Percentiles rank a stretch among this genome's conserved stretches.
Conservation (phyloP, 2,329 filamentous ascomycete species). For the Ceratocystis albifundus region DNA sequence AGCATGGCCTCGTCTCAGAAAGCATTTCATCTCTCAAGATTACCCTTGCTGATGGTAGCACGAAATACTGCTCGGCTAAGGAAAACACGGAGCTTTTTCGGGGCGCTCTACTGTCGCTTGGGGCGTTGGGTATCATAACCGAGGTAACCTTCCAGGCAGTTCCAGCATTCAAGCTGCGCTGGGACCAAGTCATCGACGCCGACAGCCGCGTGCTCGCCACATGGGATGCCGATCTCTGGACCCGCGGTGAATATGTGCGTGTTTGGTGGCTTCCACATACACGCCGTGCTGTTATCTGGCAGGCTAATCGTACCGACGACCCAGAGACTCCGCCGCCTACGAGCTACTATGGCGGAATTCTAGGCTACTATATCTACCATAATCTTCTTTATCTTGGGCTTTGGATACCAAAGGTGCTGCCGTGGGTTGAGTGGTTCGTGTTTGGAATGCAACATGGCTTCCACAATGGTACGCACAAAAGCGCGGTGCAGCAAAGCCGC, state of each 20-base stretch:
- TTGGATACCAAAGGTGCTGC: slow-evolving; percentile 65
- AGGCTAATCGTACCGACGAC: slow-evolving; percentile 64
- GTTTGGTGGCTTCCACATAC: slow-evolving; percentile 98
- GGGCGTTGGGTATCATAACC: slow-evolving; percentile 79
- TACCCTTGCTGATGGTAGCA: slow-evolving; percentile 68
- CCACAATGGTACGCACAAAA: slow-evolving; percentile 51
- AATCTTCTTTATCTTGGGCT: slow-evolving; percentile 74
- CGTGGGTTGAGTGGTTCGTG: slow-evolving; percentile 89
- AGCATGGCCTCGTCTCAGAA: slow-evolving; percentile 74
- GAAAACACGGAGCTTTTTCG: slow-evolving; percentile 71
- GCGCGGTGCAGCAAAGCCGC: slow-evolving; percentile 69
- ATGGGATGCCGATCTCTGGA: slow-evolving; percentile 72
- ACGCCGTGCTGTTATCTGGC: slow-evolving; percentile 77
- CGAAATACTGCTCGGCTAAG: slow-evolving; percentile 56
- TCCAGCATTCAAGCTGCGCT: slow-evolving; percentile 71
- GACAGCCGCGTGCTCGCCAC: slow-evolving; percentile 56
- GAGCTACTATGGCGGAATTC: slow-evolving; percentile 67
- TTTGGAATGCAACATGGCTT: slow-evolving; percentile 98
- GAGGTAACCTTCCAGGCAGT: slow-evolving; percentile 78
- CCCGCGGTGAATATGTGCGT: slow-evolving; percentile 71
- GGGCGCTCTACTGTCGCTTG: slow-evolving; percentile 75
- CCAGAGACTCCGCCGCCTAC: slow-evolving; percentile 46
- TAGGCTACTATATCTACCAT: slow-evolving; percentile 87
- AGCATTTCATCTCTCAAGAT: slow-evolving; percentile 63
- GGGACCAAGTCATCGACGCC: slow-evolving; percentile 67